Evolutionary conservation across 1,284 basidiomycete genomes (phyloP).

Genomic region (Sporisorium iseilematis-ciliati): DNA sequence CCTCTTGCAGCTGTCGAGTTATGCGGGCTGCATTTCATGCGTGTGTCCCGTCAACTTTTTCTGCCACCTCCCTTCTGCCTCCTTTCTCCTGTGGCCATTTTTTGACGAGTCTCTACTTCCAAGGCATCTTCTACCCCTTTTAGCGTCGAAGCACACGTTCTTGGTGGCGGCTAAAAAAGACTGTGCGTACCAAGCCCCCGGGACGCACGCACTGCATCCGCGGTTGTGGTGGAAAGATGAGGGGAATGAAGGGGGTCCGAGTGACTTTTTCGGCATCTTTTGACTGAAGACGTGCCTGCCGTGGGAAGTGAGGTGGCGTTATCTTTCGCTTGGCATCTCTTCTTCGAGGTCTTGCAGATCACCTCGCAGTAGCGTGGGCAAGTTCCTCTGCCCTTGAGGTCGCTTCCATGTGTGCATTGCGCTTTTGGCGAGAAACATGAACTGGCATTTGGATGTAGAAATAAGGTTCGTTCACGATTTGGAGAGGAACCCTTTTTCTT

Average conservation of each 20-base stretch:
- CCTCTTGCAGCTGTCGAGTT: slow-evolving; percentile 33
- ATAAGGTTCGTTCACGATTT: slow-evolving; percentile 25
- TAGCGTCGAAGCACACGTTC: background rate
- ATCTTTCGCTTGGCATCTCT: background rate
- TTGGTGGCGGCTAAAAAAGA: background rate
- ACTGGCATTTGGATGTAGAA: slow-evolving; percentile 23
- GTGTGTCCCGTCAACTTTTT: background rate
- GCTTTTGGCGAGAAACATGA: slow-evolving; percentile 37
- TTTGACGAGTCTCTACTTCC: slow-evolving; percentile 1
- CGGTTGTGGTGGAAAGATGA: background rate
- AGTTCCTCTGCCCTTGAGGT: background rate
- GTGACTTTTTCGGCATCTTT: background rate
- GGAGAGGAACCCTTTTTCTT: slow-evolving; percentile 2
- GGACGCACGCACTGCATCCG: slow-evolving; percentile 3
- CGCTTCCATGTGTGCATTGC: background rate
- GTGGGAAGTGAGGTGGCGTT: slow-evolving; percentile 1
- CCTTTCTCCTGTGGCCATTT: background rate
- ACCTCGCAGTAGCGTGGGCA: slow-evolving; percentile 14
- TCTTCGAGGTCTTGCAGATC: background rate
- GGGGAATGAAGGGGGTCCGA: background rate
- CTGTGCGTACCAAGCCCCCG: slow-evolving; percentile 17
- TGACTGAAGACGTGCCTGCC: background rate
- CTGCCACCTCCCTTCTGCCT: background rate
- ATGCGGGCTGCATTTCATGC: slow-evolving; percentile 29
- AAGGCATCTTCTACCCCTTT: background rate